phyloP scores from a whole-genome alignment of 805 yeast genomes.

The Aciculoconidium aculeatum region DNA sequence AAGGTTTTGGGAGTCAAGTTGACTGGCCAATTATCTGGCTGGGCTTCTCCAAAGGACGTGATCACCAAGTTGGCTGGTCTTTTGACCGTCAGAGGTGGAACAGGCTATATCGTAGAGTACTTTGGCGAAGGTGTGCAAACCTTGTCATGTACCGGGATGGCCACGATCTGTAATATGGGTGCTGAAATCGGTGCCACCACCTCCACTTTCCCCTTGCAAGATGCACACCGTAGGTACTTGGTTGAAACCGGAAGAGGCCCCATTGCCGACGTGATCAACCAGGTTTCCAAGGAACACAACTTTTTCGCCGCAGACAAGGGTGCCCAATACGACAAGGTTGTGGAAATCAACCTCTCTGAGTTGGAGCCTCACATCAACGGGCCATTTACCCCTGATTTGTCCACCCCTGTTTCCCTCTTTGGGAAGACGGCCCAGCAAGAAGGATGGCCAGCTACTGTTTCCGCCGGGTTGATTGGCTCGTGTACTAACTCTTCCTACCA shows the following conservation, averaged over 20 bases:
- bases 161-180: conserved; percentile 99
- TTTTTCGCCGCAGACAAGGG: conserved; percentile 84
- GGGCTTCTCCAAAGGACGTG: conserved; percentile 97
- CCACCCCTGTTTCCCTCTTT: conserved; percentile 88
- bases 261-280: conserved; percentile 74
- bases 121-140: conserved; percentile 92
- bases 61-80: conserved; percentile 90
- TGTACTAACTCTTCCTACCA: conserved; percentile 98
- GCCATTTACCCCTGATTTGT: conserved; percentile 97
- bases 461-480: conserved; percentile 95
- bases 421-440: conserved; percentile 77
- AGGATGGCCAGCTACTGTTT: conserved; percentile 89
- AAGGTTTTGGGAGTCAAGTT: conserved; percentile 91
- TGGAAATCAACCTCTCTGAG: conserved; percentile 82
- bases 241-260: conserved; percentile 80
- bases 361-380: conserved; percentile 97
- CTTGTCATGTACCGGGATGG: conserved; percentile 98
- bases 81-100: conserved; percentile 96
- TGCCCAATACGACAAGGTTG: conserved; percentile 87
- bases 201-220: conserved; percentile 94
- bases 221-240: conserved; percentile 83
- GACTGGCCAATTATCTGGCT: conserved; percentile 86
- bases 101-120: conserved; percentile 94
- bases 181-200: conserved; percentile 99
- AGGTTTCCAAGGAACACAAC: conserved; percentile 54